Base-by-base conservation (phyloP, 306 rosid genomes). In the Acmispon strigosus region DNA sequence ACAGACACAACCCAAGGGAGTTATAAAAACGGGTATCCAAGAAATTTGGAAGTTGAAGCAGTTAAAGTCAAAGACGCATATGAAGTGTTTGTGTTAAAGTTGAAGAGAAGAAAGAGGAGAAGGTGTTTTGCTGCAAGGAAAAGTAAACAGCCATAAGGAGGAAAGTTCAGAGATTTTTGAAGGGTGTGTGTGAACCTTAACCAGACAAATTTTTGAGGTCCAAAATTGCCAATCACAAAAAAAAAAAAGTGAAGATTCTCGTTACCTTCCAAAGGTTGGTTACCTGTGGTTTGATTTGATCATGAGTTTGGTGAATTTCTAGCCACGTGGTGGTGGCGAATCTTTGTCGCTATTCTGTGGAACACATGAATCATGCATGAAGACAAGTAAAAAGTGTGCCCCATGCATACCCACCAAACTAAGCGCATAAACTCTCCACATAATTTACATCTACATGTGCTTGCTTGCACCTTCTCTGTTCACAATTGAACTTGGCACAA, bases 131-230 rank as follows among this genome's bases (percentile, higher is more conserved):
- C 78, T 81, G 62, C 57, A 81, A 63, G 78, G 76, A 76, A 82
- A 78, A 73, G 78, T 78, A 78, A 57, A 56, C 34, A 27, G 3
- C 74, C 4, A 78, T 27, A 44, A 4, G 34, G 14, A 61, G 47
- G 52, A 63, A 66, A 12, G 66, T 78, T 19, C 82, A 22, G 78
- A 66, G 78, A 72, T 78, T 72, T 84, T 74, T 61, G 53, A 77
- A 83, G 86, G 76, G 82, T 67, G 80, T 64, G 88, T 63, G 70
- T 29, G 75, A 86, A 85, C 32, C 72, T 79, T 64, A 52, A 86
- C 91, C 88, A 77, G 72, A 84, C 57, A 82, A 82, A 66, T 57
- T 37, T 61, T 34, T 90, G 88, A 86, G 98, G 96, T 63, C 82
- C 65, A 77, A 81, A 86, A 27, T 81, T 66, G 36, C 63, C 83